These are phyloP conservation scores for Epithele typhae DNA, from an alignment of 768 basidiomycete species.

Conservation along the genomic window DNA sequence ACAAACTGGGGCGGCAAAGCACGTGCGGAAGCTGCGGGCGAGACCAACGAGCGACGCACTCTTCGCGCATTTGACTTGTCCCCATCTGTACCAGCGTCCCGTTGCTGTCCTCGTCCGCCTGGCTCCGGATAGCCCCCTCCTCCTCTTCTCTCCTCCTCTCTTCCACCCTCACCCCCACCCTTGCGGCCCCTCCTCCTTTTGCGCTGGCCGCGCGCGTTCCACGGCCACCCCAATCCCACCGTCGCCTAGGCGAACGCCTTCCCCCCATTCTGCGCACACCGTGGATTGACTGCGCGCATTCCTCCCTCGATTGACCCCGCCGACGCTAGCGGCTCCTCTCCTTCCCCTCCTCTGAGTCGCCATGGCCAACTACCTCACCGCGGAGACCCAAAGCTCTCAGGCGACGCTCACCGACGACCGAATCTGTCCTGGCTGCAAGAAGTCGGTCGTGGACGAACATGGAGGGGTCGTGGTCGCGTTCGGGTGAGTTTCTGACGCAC, in stretches of 20 bases:
- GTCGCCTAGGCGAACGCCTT: neutral
- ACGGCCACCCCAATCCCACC: too few species aligned
- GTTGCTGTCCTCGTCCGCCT: constrained; percentile 1
- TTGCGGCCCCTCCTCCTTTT: neutral
- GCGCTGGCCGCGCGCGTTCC: constrained; percentile 14
- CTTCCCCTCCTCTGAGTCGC: constrained; percentile 3
- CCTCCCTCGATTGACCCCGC: neutral
- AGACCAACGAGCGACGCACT: neutral
- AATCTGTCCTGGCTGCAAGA: constrained; percentile 78
- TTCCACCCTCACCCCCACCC: neutral
- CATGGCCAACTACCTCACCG: constrained; percentile 9
- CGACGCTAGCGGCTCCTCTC: neutral
- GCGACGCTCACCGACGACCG: constrained; percentile 44
- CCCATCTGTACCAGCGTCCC: neutral
- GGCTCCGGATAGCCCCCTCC: constrained; percentile 18
- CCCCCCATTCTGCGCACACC: neutral
- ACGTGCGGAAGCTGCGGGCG: too few species aligned
- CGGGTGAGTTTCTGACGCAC: constrained; percentile 55
- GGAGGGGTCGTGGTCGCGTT: constrained; percentile 93
- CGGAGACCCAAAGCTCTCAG: constrained; percentile 11
- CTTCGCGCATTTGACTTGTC: constrained; percentile 1
- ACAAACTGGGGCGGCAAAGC: too few species aligned
- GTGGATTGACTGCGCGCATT: neutral
- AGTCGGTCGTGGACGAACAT: constrained; percentile 72
- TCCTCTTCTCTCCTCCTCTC: neutral